Conservation (phyloP, 2,329 filamentous ascomycete species). For the Penicillium nordicum region DNA sequence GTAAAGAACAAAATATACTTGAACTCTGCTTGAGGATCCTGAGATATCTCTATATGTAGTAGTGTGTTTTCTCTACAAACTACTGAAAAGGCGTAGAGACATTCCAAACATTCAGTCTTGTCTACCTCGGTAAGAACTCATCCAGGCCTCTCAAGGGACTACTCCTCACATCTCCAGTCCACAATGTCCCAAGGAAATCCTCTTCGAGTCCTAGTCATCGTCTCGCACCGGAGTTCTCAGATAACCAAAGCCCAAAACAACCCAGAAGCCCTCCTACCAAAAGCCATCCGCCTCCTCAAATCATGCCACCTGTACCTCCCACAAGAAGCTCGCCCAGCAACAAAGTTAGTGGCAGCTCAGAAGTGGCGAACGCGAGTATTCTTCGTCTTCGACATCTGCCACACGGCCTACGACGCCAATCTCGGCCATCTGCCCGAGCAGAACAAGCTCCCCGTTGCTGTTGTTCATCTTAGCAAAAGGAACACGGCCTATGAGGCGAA, state of each 20-base stretch:
- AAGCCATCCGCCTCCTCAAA: slow-evolving; percentile 20
- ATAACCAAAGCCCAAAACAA: slow-evolving; percentile 16
- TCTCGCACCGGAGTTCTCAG: slow-evolving; percentile 21
- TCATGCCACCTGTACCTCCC: slow-evolving; percentile 8
- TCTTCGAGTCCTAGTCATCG: slow-evolving; percentile 23
- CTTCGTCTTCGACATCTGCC: slow-evolving; percentile 27
- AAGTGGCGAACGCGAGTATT: slow-evolving; percentile 24
- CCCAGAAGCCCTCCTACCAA: slow-evolving; percentile 19
- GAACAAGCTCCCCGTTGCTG: slow-evolving; percentile 25
- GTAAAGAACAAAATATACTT: neutral
- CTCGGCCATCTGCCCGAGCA: slow-evolving; percentile 26
- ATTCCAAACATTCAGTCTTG: neutral
- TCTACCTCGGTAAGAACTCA: neutral
- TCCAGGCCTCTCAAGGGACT: neutral
- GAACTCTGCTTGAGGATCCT: neutral
- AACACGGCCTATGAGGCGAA: slow-evolving; percentile 22
- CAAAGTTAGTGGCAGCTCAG: slow-evolving; percentile 22
- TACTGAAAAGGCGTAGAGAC: neutral
- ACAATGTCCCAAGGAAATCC: slow-evolving; percentile 13
- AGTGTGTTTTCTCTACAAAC: no score
- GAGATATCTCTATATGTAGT: neutral
- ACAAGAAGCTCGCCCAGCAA: slow-evolving; percentile 1
- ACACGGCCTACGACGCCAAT: slow-evolving; percentile 20
- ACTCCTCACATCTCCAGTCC: slow-evolving; percentile 1
- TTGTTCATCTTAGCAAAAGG: slow-evolving; percentile 25